Percentiles rank a stretch among this genome's conserved stretches.
Conservation (phyloP, 495 filamentous ascomycete species). For the Aspergillus sparsus region DNA sequence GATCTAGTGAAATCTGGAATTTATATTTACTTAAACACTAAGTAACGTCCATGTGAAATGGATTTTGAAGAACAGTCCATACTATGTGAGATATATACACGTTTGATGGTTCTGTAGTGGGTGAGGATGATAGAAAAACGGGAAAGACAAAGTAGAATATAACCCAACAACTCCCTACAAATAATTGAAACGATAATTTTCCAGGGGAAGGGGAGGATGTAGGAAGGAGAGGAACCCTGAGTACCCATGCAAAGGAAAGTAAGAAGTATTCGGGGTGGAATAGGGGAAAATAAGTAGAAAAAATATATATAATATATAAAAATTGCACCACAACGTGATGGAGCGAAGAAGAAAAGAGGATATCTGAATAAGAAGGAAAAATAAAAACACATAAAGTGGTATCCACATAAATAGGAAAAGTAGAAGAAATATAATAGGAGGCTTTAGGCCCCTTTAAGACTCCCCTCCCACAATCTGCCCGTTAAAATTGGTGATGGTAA, state of each 20-base stretch:
- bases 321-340: neutral
- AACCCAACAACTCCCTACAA: too few relatives aligned
- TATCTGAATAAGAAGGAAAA: neutral
- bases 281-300: neutral
- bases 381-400: slow-evolving; percentile 1
- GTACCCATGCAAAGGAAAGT: neutral
- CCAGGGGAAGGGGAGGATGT: too few relatives aligned
- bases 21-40: too few relatives aligned
- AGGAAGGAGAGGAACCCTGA: neutral
- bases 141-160: too few relatives aligned
- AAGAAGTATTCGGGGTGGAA: neutral
- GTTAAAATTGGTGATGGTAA: slow-evolving; percentile 44
- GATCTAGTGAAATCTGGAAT: too few relatives aligned
- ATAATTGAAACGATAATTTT: too few relatives aligned
- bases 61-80: too few relatives aligned
- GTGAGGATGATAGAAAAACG: too few relatives aligned
- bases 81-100: too few relatives aligned
- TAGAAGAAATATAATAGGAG: neutral
- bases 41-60: too few relatives aligned
- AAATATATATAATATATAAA: neutral
- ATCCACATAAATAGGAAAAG: neutral
- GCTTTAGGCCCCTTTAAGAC: neutral
- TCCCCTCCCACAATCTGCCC: slow-evolving; percentile 43
- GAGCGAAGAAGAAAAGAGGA: neutral
- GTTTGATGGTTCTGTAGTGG: too few relatives aligned